phyloP scores from a whole-genome alignment of 306 rosid genomes.

The Crataegus laevigata region DNA sequence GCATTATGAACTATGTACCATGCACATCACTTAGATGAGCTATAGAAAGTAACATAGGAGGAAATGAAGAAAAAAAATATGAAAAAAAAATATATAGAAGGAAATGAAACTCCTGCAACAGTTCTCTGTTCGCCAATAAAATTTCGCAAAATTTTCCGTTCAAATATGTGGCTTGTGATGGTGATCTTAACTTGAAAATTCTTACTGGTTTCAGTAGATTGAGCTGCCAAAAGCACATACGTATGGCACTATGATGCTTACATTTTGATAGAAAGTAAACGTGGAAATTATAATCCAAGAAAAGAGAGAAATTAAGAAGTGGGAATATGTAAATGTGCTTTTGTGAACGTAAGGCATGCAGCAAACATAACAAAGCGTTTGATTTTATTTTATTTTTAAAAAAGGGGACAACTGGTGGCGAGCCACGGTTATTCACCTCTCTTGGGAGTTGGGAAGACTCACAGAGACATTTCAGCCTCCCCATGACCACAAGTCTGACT shows the following conservation, averaged over 20 bases:
- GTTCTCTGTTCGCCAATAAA: too few species aligned
- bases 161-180: background rate
- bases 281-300: background rate
- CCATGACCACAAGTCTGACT: too few species aligned
- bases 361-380: background rate
- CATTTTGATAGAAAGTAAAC: background rate
- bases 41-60: too few species aligned
- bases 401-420: too few species aligned
- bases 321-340: background rate
- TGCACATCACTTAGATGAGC: too few species aligned
- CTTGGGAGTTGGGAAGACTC: fast-evolving
- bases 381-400: background rate
- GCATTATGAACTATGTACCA: too few species aligned
- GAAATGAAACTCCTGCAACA: too few species aligned
- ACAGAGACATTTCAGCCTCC: too few species aligned
- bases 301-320: background rate
- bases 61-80: too few species aligned
- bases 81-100: too few species aligned
- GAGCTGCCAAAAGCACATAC: background rate
- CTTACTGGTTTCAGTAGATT: background rate
- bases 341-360: background rate
- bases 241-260: background rate
- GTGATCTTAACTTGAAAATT: background rate
- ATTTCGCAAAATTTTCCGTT: too few species aligned
- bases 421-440: too few species aligned